Conservation (phyloP, 139 green algal species). For the Chlorella sp. region DNA sequence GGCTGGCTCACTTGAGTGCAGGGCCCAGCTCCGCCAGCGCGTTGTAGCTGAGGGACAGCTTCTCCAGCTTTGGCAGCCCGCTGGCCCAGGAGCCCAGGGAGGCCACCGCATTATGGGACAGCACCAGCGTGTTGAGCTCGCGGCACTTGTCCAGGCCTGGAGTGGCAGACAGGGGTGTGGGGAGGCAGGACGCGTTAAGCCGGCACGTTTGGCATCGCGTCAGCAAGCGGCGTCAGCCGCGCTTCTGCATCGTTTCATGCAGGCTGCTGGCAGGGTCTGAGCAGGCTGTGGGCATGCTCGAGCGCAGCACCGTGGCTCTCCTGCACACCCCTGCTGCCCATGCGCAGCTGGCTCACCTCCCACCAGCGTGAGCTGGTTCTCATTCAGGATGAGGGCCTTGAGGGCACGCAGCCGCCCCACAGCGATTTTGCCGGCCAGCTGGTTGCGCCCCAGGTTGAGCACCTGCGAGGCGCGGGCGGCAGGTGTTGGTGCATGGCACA, state of each 20-base stretch:
- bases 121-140: conserved; percentile 53
- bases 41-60: conserved; percentile 54
- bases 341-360: conserved; percentile 28
- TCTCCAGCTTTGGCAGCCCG: conserved; percentile 33
- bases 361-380: conserved; percentile 47
- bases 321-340: too few species aligned
- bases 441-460: conserved; percentile 46
- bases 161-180: not conserved
- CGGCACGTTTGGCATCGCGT: too few species aligned
- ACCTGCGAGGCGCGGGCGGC: conserved; percentile 9
- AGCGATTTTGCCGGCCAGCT: conserved; percentile 44
- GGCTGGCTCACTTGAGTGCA: conserved; percentile 15
- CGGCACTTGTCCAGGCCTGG: conserved; percentile 42
- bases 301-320: too few species aligned
- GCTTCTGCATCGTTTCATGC: too few species aligned
- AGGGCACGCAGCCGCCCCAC: conserved; percentile 41
- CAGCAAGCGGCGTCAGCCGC: too few species aligned
- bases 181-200: not conserved
- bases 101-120: conserved; percentile 46
- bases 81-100: conserved; percentile 37
- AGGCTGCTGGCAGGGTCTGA: not conserved
- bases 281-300: not conserved
- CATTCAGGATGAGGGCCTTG: conserved; percentile 52
- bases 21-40: conserved; percentile 27
- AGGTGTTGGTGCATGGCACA: not conserved